A percentile compares a stretch with the other conserved stretches of the same genome.
Evolutionary conservation across 345 rosid genomes (phyloP).

Genomic region (Syzygium grande): DNA sequence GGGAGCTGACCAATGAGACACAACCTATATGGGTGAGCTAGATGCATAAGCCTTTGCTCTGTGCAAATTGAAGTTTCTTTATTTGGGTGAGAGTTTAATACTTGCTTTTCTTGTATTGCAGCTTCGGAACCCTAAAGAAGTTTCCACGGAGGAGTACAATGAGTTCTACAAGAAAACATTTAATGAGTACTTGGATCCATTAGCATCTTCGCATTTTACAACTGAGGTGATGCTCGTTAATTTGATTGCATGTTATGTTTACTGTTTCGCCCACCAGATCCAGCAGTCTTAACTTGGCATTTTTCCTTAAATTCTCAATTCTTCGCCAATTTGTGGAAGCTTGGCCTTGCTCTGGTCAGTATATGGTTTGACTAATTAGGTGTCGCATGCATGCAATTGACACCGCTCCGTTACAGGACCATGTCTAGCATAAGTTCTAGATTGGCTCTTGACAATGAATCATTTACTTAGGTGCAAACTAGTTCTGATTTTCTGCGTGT

Average conservation of each 20-base stretch:
- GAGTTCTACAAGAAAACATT: constrained; percentile 88
- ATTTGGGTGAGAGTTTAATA: background rate
- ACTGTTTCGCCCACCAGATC: background rate
- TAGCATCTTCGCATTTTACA: constrained; percentile 93
- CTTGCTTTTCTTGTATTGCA: constrained; percentile 18
- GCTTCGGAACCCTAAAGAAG: constrained; percentile 95
- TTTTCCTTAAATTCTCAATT: background rate
- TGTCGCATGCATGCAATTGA: background rate
- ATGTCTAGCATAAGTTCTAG: background rate
- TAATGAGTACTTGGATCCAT: constrained; percentile 87
- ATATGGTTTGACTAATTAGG: background rate
- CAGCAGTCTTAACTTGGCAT: background rate
- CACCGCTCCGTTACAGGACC: background rate
- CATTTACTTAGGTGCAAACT: background rate
- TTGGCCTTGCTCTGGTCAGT: background rate
- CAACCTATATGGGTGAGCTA: constrained; percentile 90
- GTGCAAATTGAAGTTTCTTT: background rate
- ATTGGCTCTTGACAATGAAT: background rate
- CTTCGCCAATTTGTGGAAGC: background rate
- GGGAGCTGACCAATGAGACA: constrained; percentile 94
- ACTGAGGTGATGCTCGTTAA: constrained; percentile 59
- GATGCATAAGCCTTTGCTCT: background rate
- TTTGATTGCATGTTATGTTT: background rate
- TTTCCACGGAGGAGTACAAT: constrained; percentile 78
- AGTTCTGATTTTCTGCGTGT: background rate